A percentile compares a stretch with the other conserved stretches of the same genome.
Conservation (phyloP, 2,329 filamentous ascomycete genomes). For the Paecilomyces fulvus region DNA sequence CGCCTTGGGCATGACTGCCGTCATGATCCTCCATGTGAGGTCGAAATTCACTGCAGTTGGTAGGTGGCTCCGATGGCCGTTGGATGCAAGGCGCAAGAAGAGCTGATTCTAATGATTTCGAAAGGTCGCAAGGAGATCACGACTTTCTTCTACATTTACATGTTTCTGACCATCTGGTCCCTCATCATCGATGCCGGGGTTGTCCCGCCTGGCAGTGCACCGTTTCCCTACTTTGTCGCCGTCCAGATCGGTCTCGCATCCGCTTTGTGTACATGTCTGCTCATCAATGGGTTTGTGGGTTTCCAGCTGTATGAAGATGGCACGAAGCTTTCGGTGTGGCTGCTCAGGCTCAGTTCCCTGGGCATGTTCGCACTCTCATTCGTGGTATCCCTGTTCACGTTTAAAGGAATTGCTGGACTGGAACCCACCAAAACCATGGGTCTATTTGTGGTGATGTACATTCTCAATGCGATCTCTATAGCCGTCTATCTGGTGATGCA, state of each 20-base stretch:
- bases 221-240: constrained; percentile 87
- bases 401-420: constrained; percentile 83
- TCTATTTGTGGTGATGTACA: constrained; percentile 83
- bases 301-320: constrained; percentile 98
- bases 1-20: constrained; percentile 82
- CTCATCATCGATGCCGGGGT: constrained; percentile 90
- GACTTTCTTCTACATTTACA: constrained; percentile 95
- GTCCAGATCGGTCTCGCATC: constrained; percentile 78
- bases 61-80: constrained; percentile 39
- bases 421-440: constrained; percentile 78
- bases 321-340: constrained; percentile 86
- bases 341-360: constrained; percentile 69
- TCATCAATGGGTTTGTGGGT: constrained; percentile 97
- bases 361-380: constrained; percentile 81
- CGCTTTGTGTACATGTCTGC: constrained; percentile 75
- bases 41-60: constrained; percentile 98
- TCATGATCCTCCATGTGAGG: constrained; percentile 95
- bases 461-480: constrained; percentile 81
- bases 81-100: background rate
- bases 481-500: constrained; percentile 82
- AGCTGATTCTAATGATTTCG: constrained; percentile 4
- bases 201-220: constrained; percentile 67
- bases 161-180: constrained; percentile 79
- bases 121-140: constrained; percentile 62
- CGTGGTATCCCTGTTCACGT: constrained; percentile 80